Percentiles rank a stretch among this genome's conserved stretches.
Evolutionary conservation across 352 stramenopile species (phyloP).

Genomic region (Phytophthora kernoviae): DNA sequence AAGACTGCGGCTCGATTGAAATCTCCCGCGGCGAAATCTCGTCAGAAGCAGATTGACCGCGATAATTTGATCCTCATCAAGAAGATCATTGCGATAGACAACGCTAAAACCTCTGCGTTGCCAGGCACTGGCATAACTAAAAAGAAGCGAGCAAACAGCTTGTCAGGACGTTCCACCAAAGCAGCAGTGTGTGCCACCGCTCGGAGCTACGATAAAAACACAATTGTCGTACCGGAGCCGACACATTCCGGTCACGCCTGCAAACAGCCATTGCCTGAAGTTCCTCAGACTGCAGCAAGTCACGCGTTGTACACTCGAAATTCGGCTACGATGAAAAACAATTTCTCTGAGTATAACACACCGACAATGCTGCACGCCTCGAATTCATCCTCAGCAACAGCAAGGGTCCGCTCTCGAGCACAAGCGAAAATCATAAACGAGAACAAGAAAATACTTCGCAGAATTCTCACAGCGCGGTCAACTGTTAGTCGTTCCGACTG

Average conservation of each 20-base stretch:
- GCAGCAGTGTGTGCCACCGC: background rate
- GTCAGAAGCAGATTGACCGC: slow-evolving; percentile 57
- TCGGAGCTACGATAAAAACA: slow-evolving; percentile 19
- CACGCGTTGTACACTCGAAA: slow-evolving; percentile 52
- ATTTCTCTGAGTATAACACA: slow-evolving; percentile 55
- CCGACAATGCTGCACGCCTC: slow-evolving; percentile 29
- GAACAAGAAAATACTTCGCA: slow-evolving; percentile 56
- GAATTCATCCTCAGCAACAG: slow-evolving; percentile 36
- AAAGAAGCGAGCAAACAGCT: slow-evolving; percentile 12
- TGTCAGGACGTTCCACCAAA: slow-evolving; percentile 1
- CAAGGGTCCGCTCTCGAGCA: slow-evolving; percentile 28
- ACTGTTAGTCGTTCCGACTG: slow-evolving; percentile 45
- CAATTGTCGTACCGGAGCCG: slow-evolving; percentile 23
- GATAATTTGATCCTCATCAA: slow-evolving; percentile 67
- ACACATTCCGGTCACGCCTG: slow-evolving; percentile 29
- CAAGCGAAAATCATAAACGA: slow-evolving; percentile 52
- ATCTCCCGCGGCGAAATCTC: slow-evolving; percentile 49
- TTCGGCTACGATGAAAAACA: slow-evolving; percentile 53
- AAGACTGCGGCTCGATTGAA: slow-evolving; percentile 37
- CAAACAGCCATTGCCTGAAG: slow-evolving; percentile 24
- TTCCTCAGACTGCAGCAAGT: slow-evolving; percentile 34
- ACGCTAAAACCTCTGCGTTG: slow-evolving; percentile 9
- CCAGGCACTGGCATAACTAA: slow-evolving; percentile 4
- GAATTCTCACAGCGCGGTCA: slow-evolving; percentile 50
- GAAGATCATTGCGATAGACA: slow-evolving; percentile 59